These are phyloP conservation scores for Calonectria honghensis DNA, from an alignment of 2,329 filamentous ascomycete genomes.

Conservation along the genomic window DNA sequence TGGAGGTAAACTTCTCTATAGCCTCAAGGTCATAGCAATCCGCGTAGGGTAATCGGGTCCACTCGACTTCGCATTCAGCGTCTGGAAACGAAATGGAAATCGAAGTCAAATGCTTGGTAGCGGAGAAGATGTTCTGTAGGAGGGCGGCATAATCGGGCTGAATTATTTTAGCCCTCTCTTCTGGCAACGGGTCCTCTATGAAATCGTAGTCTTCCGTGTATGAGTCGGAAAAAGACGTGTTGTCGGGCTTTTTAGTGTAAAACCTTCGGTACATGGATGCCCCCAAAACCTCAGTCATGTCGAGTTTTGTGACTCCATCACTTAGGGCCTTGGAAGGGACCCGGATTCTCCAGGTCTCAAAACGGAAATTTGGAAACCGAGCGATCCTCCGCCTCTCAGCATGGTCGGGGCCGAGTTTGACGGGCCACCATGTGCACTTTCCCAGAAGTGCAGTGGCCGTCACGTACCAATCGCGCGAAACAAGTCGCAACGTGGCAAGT, in stretches of 20 bases:
- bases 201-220: neutral
- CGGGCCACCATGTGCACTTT: neutral
- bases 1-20: neutral
- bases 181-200: neutral
- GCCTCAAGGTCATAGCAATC: neutral
- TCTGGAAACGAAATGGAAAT: neutral
- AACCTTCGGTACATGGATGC: neutral
- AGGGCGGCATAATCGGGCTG: neutral
- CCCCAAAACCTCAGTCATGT: neutral
- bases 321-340: neutral
- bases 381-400: neutral
- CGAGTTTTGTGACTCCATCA: neutral
- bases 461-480: constrained; percentile 24
- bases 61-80: neutral
- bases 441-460: neutral
- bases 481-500: neutral
- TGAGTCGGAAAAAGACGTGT: neutral
- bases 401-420: neutral
- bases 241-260: neutral
- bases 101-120: neutral
- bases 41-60: neutral
- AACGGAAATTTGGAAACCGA: neutral
- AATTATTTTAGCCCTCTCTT: neutral
- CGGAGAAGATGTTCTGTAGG: neutral
- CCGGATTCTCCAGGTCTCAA: neutral